Evolutionary conservation across 1,139 yeast species (phyloP).

Genomic region (Taphrina flavorubra): DNA sequence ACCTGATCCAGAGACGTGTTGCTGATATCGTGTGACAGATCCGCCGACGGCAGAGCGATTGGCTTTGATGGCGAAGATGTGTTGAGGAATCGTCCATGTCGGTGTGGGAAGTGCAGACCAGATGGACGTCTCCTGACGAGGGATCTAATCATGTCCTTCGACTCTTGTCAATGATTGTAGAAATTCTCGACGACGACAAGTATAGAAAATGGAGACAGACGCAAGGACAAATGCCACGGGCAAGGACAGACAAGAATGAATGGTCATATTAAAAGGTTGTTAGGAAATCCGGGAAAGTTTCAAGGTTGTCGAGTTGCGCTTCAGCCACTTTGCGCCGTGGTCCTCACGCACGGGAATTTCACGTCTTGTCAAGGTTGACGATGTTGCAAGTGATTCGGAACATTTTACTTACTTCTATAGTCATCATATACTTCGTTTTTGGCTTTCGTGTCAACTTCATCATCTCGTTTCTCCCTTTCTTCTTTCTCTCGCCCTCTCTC

Average conservation of each 20-base stretch:
- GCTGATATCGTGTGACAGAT: neutral
- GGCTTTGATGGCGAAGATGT: constrained; percentile 23
- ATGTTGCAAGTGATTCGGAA: too few relatives aligned
- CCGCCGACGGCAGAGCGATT: constrained; percentile 13
- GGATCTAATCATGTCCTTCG: neutral
- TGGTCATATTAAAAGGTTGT: too few relatives aligned
- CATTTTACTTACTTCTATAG: neutral
- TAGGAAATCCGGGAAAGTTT: too few relatives aligned
- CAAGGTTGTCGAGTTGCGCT: too few relatives aligned
- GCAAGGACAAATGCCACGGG: too few relatives aligned
- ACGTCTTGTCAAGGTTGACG: too few relatives aligned
- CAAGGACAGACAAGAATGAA: too few relatives aligned
- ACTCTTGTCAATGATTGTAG: too few relatives aligned
- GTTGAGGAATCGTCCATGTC: neutral
- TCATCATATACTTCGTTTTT: neutral
- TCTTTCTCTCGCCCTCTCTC: neutral
- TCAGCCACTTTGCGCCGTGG: too few relatives aligned
- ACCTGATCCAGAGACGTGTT: constrained; percentile 47
- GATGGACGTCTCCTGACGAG: neutral
- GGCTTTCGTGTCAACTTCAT: too few relatives aligned
- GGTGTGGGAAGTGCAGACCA: neutral
- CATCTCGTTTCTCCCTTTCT: neutral
- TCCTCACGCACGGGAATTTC: neutral
- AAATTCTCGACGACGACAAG: too few relatives aligned
- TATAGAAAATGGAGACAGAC: too few relatives aligned